Percentiles rank a stretch among this genome's conserved stretches.
These are phyloP conservation scores for Ceratocystis lukuohia DNA, from an alignment of 2,329 filamentous ascomycete genomes.

Conservation along the genomic window DNA sequence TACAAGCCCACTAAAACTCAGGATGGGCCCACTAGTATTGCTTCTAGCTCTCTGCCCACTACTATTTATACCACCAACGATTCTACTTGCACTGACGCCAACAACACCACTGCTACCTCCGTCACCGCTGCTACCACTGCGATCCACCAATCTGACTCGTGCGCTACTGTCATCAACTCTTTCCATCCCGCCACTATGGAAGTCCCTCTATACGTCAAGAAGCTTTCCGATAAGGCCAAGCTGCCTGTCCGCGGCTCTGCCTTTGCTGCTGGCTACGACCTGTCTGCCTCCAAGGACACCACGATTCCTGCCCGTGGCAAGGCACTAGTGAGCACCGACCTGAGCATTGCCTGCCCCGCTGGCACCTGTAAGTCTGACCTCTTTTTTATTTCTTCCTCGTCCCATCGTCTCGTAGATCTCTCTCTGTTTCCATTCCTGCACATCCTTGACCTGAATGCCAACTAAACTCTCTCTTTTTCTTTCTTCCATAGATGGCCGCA, in stretches of 20 bases:
- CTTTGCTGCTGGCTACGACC: slow-evolving; percentile 84
- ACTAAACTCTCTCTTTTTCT: background rate
- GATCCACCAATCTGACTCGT: no score
- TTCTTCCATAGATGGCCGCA: slow-evolving; percentile 55
- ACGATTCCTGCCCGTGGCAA: slow-evolving; percentile 72
- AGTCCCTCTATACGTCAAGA: slow-evolving; percentile 66
- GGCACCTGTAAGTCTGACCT: slow-evolving; percentile 63
- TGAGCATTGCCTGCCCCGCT: slow-evolving; percentile 77
- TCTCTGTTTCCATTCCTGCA: background rate
- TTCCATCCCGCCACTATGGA: slow-evolving; percentile 1
- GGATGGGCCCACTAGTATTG: background rate
- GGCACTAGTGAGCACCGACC: slow-evolving; percentile 76
- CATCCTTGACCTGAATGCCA: background rate
- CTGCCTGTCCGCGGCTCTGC: slow-evolving; percentile 79
- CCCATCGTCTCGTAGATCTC: background rate
- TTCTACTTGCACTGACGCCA: background rate
- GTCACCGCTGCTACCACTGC: background rate
- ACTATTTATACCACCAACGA: background rate
- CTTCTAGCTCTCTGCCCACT: background rate
- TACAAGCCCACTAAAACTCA: background rate
- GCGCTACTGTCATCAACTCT: background rate
- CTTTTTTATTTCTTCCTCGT: background rate
- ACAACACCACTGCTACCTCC: background rate
- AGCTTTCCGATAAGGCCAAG: slow-evolving; percentile 64
- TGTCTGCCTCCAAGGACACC: slow-evolving; percentile 66